Base-by-base conservation (phyloP, 2,329 filamentous ascomycete species). In the Fusarium longipes region DNA sequence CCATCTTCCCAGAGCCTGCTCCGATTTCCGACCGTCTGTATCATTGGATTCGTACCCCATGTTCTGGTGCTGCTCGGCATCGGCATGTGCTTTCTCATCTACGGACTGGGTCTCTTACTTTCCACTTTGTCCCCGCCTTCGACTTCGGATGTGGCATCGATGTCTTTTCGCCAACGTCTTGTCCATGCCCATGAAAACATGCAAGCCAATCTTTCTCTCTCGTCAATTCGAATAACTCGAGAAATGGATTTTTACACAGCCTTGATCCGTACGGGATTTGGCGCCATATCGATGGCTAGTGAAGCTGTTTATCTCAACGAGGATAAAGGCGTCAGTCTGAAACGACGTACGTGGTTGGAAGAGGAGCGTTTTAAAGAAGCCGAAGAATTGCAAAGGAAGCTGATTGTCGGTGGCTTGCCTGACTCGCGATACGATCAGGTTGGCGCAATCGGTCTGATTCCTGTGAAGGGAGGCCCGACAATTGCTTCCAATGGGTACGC, bases 241-340 rank as follows among this genome's bases (percentile, higher is more conserved):
- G 89, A 93, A 55, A 96, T 98, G 83, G 96, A 99, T 76, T 97
- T 98, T 75, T 99, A 98, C 76, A 97, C 93, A 0, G 92, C 93
- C 0, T 82, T 98, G 6, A 84, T 98, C 5, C 90, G 94, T 61
- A 88, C 93, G 33, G 96, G 96, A 0, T 97, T 97, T 74, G 90
- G 89, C 12, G 89, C 95, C 14, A 88, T 98, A 63, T 97, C 93
- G 1, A 95, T 96, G 77, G 96, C 96, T 1, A 97, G 93, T 72
- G 94, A 98, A 78, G 95, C 95, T 5, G 96, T 98, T 0, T 98
- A 97, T 74, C 82, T 99, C 12, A 97, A 97, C 64, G 95, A 98
- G 77, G 95, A 95, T 43, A 87, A 87, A 38, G 85, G 85, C 3
- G 88, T 98, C 50, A 89, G 87, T 63, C 82, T 97, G 4, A 89